Evolutionary conservation across 257 asterid genomes (phyloP), one percentile per base, ranked within the genome.

Genomic region (Ophiorrhiza pumila): DNA sequence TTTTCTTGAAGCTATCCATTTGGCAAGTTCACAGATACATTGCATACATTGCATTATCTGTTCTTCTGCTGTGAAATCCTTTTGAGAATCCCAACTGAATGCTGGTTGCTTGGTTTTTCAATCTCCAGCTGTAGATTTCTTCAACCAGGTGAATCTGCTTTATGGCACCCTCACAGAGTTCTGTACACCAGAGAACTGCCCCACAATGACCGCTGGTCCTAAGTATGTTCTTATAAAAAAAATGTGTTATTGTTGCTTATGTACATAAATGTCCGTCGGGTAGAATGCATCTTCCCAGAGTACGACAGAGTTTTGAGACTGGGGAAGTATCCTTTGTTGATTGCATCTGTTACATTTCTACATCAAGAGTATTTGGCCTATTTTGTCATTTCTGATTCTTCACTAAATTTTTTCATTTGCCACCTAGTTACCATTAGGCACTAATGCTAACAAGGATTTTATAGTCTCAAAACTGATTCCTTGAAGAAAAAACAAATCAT

Each of bases 131-230:
- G 97, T 91, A 14, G 98, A 91, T 77, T 93, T 91, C 88, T 93
- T 91, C 95, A 91, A 89, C 83, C 96, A 91, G 84, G 98, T 93
- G 86, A 91, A 93, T 84, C 89, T 93, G 80, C 96, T 93, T 65
- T 93, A 84, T 80, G 96, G 97, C 82, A 93, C 98, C 42, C 93
- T 93, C 71, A 91, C 98, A 13, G 96, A 90, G 85, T 93, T 93
- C 85, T 93, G 98, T 63, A 93, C 97, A 0, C 79, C 97, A 11
- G 95, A 87, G 80, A 89, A 79, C 87, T 93, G 98, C 86, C 98
- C 93, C 27, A 91, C 95, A 66, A 93, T 93, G 98, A 78, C 97
- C 43, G 97, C 97, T n/a, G 98, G 97, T 58, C 96, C 97, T 29
- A 93, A 93, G 97, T 93, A 91, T 64, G 97, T 85, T 70, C 31